Base-by-base conservation (phyloP, 352 stramenopile species). In the Thalassiosira sp. region DNA sequence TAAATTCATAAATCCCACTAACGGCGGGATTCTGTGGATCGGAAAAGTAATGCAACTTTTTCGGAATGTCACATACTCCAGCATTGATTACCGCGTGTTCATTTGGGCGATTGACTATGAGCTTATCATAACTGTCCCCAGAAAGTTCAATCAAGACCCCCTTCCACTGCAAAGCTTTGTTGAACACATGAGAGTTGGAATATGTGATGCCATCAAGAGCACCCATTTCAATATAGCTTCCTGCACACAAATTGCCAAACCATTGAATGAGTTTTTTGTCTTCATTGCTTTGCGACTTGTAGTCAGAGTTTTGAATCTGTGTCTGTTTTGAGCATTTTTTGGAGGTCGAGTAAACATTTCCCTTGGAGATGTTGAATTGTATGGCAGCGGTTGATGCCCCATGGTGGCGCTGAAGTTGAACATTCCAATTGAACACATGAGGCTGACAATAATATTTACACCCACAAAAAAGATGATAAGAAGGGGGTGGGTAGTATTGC, bases 171-270 rank as follows among this genome's bases (percentile, higher is more conserved):
- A 82, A 27, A 45, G 10, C 45, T 22, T 74, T 62, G 22, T 81
- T 31, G 53, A 79, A 81, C 3, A 79, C 16, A 35, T 72, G 58
- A 20, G 57, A 51, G 45, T 84, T 84, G 22, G 22, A 62, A 24
- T 61, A 76, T 7, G 2, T 18, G 1, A 66, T 45, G 8, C 72
- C 72, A 43, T 81, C 72, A 1, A 72, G 43, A 24, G 45, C 72
- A 45, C 72, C 72, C 72, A 81, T 49, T 56, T 81, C 72, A 59
- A 81, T 63, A 45, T 76, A 81, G 3, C 13, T 57, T 20, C 70
- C 70, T 46, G 18, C 70, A 53, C 70, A 79, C 5, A 68, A 2
- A 40, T 56, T 42, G n/a, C 28, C 13, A 37, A 75, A 68, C 40
- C 40, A 66, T 6, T 65, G 27, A 35, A 74, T 60, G 18, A 74